phyloP scores from a whole-genome alignment of 2,329 filamentous ascomycete genomes.

The Aspergillus fijiensis region DNA sequence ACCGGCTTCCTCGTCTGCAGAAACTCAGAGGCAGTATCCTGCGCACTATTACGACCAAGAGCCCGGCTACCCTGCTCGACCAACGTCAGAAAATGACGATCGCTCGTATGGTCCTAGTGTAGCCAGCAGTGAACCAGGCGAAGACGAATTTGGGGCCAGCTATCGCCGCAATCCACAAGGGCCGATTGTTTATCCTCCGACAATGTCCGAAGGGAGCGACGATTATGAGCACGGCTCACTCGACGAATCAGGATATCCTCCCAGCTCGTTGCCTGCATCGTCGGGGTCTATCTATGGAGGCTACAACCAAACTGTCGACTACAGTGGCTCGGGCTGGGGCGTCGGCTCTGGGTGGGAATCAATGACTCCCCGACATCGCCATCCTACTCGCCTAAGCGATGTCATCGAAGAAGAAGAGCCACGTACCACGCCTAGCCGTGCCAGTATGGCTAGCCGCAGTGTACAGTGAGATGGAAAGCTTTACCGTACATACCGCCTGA shows the following conservation, averaged over 20 bases:
- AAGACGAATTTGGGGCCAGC: slow-evolving; percentile 69
- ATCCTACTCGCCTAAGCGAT: slow-evolving; percentile 84
- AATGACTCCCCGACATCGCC: slow-evolving; percentile 72
- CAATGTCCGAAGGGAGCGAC: slow-evolving; percentile 52
- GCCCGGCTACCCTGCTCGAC: slow-evolving; percentile 33
- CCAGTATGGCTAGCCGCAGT: slow-evolving; percentile 46
- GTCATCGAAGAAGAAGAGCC: slow-evolving; percentile 83
- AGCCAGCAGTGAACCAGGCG: slow-evolving; percentile 60
- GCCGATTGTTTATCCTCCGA: slow-evolving; percentile 55
- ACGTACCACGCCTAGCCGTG: slow-evolving; percentile 65
- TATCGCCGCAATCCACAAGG: slow-evolving; percentile 63
- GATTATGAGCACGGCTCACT: slow-evolving; percentile 53
- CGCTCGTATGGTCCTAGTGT: slow-evolving; percentile 51
- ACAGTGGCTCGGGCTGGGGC: slow-evolving; percentile 66
- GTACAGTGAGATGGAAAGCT: slow-evolving; percentile 22
- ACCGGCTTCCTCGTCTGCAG: slow-evolving; percentile 35
- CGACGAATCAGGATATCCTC: slow-evolving; percentile 42
- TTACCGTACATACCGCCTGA: slow-evolving; percentile 17
- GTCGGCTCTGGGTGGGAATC: slow-evolving; percentile 69
- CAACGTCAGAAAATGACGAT: slow-evolving; percentile 49
- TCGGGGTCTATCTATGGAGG: slow-evolving; percentile 28
- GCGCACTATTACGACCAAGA: slow-evolving; percentile 43
- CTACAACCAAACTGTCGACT: slow-evolving; percentile 54
- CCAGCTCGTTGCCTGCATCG: slow-evolving; percentile 24
- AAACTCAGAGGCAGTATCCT: slow-evolving; percentile 29